phyloP scores from a whole-genome alignment of 2,329 filamentous ascomycete genomes.

The Colletotrichum sp. region DNA sequence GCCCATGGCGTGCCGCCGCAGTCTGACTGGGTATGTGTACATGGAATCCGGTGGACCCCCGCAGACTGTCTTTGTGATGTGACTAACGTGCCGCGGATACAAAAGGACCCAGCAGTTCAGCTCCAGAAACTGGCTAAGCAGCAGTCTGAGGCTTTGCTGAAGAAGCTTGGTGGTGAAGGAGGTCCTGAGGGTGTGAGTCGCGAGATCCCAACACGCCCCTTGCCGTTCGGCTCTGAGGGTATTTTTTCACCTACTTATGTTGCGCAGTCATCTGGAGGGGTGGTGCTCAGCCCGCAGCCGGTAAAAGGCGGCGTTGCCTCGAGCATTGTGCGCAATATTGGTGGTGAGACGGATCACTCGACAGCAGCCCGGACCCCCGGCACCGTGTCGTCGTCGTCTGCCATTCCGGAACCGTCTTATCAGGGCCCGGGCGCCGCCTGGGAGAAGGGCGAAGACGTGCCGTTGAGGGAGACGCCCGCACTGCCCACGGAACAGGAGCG shows the following conservation, averaged over 20 bases:
- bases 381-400: neutral
- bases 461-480: slow-evolving; percentile 38
- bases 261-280: slow-evolving; percentile 35
- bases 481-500: slow-evolving; percentile 44
- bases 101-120: slow-evolving; percentile 73
- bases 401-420: slow-evolving; percentile 51
- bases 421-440: slow-evolving; percentile 54
- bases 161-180: slow-evolving; percentile 49
- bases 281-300: slow-evolving; percentile 46
- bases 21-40: slow-evolving; percentile 91
- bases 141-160: slow-evolving; percentile 67
- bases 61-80: slow-evolving; percentile 60
- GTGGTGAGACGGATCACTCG: slow-evolving; percentile 20
- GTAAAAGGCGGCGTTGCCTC: slow-evolving; percentile 43
- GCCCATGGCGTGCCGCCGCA: slow-evolving; percentile 87
- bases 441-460: slow-evolving; percentile 53
- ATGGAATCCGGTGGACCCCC: slow-evolving; percentile 53
- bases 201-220: slow-evolving; percentile 52
- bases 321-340: slow-evolving; percentile 37
- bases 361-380: neutral
- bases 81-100: slow-evolving; percentile 55
- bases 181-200: slow-evolving; percentile 34
- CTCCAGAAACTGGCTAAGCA: slow-evolving; percentile 73
- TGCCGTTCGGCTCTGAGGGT: slow-evolving; percentile 60
- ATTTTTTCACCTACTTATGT: slow-evolving; percentile 50